Base-by-base conservation (phyloP, 1,139 yeast genomes). In the Yamadazyma conglobata region DNA sequence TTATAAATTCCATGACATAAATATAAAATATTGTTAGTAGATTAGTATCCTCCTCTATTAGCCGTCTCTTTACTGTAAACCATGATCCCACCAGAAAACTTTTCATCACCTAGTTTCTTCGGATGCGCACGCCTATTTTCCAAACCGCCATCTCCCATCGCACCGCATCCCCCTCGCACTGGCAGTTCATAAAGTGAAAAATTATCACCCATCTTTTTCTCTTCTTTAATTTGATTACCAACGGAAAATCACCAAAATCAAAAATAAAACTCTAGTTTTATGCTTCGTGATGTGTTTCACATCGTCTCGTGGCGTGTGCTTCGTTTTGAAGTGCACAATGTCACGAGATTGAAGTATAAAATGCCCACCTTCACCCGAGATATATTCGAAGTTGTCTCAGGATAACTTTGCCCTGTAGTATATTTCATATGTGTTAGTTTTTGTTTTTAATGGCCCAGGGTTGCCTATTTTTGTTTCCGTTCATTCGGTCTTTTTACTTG, bases 211-310 rank as follows among this genome's bases (percentile, higher is more conserved):
- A 43, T 50, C 44, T 46, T 44, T 46, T 41, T 42, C 37, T 39
- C 40, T 45, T 51, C 46, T 45, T 46, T 44, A 56, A 57, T 65
- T 66, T 66, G 67, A 44, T 64, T 64, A 65, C 71, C 72, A 60
- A 51, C 64, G 72, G 67, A 60, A 26, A 20, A 31, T 35, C 38
- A 54, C 50, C 47, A 54, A 60, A 58, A 56, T 47, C 56, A 52
- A 54, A 56, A 32, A 60, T 39, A 34, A 25, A 40, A 33, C 40
- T 37, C 55, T 46, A 56, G 60, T 49, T 39, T 39, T 26, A 29
- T 34, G 30, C 39, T 25, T 32, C 38, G 42, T 36, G 35, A 35
- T 28, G 25, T 29, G n/a, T 24, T 19, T 21, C 25, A 32, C 24
- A 25, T 37, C 41, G 46, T 38, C 39, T 33, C 24, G 33, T 22